phyloP scores from a whole-genome alignment of 176 grass and related monocot genomes.

The Rhynchospora tenuis region DNA sequence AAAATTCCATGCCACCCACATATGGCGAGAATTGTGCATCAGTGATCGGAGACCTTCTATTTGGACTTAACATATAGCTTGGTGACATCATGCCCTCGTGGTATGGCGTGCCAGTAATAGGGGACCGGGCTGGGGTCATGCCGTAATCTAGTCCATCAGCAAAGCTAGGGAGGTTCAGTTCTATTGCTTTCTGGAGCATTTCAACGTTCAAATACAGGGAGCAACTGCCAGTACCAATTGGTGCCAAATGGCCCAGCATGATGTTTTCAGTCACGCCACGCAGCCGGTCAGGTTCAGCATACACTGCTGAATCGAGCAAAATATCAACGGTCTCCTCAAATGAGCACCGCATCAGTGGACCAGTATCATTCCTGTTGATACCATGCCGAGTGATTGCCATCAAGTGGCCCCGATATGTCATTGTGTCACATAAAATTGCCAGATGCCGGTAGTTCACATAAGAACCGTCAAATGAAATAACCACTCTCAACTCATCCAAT shows the following conservation, averaged over 20 bases:
- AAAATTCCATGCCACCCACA: slow-evolving; percentile 85
- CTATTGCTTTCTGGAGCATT: slow-evolving; percentile 96
- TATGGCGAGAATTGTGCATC: slow-evolving; percentile 93
- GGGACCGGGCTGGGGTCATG: slow-evolving; percentile 68
- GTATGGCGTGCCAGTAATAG: slow-evolving; percentile 75
- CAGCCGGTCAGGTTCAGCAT: slow-evolving; percentile 77
- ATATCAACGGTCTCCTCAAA: slow-evolving; percentile 81
- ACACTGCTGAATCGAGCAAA: slow-evolving; percentile 68
- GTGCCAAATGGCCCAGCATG: slow-evolving; percentile 91
- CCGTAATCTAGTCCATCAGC: slow-evolving; percentile 68
- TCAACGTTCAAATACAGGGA: slow-evolving; percentile 84
- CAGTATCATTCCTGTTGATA: slow-evolving; percentile 93
- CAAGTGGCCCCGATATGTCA: slow-evolving; percentile 90
- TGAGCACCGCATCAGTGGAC: slow-evolving; percentile 85
- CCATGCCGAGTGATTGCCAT: slow-evolving; percentile 95
- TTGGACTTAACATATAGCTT: slow-evolving; percentile 82
- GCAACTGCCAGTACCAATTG: slow-evolving; percentile 78
- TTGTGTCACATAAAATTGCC: slow-evolving; percentile 97
- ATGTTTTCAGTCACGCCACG: slow-evolving; percentile 97
- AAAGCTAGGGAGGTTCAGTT: slow-evolving; percentile 87
- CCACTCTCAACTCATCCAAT: slow-evolving; percentile 83
- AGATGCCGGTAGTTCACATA: slow-evolving; percentile 94
- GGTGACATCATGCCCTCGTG: slow-evolving; percentile 97
- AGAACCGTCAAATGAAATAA: slow-evolving; percentile 97
- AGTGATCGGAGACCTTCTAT: slow-evolving; percentile 75